These are phyloP conservation scores for Porogramme epimiltina DNA, from an alignment of 1,284 basidiomycete genomes.

Conservation along the genomic window DNA sequence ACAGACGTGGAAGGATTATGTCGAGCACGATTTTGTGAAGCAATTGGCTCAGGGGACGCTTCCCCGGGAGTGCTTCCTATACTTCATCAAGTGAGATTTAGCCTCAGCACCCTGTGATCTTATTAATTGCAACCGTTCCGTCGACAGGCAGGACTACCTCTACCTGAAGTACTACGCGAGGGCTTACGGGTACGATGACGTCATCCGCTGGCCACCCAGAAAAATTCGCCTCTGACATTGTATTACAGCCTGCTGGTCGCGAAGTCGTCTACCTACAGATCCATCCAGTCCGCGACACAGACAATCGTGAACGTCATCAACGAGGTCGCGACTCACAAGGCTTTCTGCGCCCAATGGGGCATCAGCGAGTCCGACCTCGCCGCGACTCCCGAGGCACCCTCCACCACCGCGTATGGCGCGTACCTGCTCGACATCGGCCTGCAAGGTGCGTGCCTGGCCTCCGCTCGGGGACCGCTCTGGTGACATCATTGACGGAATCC, in stretches of 20 bases:
- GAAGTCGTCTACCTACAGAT: slow-evolving; percentile 69
- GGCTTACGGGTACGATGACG: slow-evolving; percentile 57
- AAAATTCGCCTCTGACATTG: neutral
- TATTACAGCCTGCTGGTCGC: slow-evolving; percentile 67
- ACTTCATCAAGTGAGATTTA: slow-evolving; percentile 77
- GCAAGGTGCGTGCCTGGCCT: slow-evolving; percentile 44
- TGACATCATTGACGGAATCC: too few species aligned
- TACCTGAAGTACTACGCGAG: slow-evolving; percentile 82
- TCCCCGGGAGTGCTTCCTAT: slow-evolving; percentile 66
- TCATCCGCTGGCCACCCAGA: neutral
- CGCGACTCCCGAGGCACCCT: slow-evolving; percentile 62
- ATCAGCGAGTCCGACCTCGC: slow-evolving; percentile 63
- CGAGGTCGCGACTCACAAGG: slow-evolving; percentile 76
- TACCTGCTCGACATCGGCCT: slow-evolving; percentile 81
- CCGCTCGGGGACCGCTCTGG: neutral
- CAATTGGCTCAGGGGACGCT: slow-evolving; percentile 77
- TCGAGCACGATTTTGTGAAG: slow-evolving; percentile 83
- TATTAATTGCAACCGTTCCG: neutral
- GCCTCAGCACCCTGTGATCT: neutral
- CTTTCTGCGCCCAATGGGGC: slow-evolving; percentile 73
- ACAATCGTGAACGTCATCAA: slow-evolving; percentile 67
- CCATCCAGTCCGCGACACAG: slow-evolving; percentile 66
- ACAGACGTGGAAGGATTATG: slow-evolving; percentile 72
- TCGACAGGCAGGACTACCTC: slow-evolving; percentile 69
- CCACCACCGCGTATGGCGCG: slow-evolving; percentile 85